Evolutionary conservation across 345 rosid species (phyloP), one percentile per base, ranked within the genome.

Genomic region (Salix caprea): DNA sequence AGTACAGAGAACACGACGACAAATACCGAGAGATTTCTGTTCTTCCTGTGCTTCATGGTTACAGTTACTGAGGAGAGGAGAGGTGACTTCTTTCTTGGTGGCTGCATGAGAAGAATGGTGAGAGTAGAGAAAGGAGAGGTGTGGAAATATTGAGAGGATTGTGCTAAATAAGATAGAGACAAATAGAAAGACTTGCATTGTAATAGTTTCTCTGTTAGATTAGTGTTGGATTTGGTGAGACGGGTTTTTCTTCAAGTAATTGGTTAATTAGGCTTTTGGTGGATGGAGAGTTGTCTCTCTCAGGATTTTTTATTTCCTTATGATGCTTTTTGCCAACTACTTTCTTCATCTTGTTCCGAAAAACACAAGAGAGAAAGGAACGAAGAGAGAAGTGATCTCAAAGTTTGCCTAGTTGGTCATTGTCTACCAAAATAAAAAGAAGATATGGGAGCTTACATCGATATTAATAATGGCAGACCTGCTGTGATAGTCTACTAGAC

Each of bases 41-140:
- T 88, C 61, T 88, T 90, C 37, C 87, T 86, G 73, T 87, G 90
- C 83, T 91, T 90, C 98, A 94, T 94, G 15, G 75, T 74, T n/a
- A 76, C 73, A 14, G 87, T 70, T 39, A 88, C 89, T 7, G 83
- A 66, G 15, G 84, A 44, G 71, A 88, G 74, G 16, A 80, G 72
- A 58, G 80, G 83, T 4, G 66, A 39, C 80, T 82, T 86, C 34
- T 88, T 84, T 72, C 88, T 83, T 24, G 70, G 68, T 10, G 85
- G 85, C 81, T 84, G 89, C 93, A 88, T 88, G 75, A 83, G 54
- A 69, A 39, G 64, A 52, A 66, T 65, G 67, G 28, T 42, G 69
- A 65, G 62, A 46, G 61, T 72, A 64, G 36, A 78, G 74, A 69
- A 68, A 76, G 70, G 30, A 78, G 52, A 80, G 75, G 72, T 30